phyloP scores from a whole-genome alignment of 352 stramenopile genomes.

The Phytophthora idaei region DNA sequence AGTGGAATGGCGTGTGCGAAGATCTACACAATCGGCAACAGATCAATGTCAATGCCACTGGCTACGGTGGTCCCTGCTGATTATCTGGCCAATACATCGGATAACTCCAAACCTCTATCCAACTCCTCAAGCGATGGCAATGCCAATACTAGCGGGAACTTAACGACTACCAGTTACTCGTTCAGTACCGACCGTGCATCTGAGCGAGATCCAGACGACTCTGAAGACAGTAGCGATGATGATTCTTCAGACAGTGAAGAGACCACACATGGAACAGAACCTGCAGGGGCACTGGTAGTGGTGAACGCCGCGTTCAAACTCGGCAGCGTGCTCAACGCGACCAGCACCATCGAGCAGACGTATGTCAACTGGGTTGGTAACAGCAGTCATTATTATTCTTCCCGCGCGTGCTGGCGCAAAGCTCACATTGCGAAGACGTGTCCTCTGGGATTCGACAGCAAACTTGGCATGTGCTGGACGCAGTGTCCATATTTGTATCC shows the following conservation, averaged over 20 bases:
- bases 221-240: slow-evolving; percentile 9
- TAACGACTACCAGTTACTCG: not conserved
- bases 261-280: not conserved
- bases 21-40: slow-evolving; percentile 9
- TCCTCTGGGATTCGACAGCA: slow-evolving; percentile 35
- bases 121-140: slow-evolving; percentile 4
- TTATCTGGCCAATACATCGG: not conserved
- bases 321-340: slow-evolving; percentile 33
- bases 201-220: slow-evolving; percentile 10
- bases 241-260: slow-evolving; percentile 9
- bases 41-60: slow-evolving; percentile 1
- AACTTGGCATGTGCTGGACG: slow-evolving; percentile 41
- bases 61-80: slow-evolving; percentile 1
- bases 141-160: not conserved
- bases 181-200: not conserved
- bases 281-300: not conserved
- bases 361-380: slow-evolving; percentile 43
- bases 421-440: slow-evolving; percentile 43
- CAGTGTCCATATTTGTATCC: slow-evolving; percentile 53
- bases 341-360: slow-evolving; percentile 35
- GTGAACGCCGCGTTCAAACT: slow-evolving; percentile 27
- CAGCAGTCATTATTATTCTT: slow-evolving; percentile 11
- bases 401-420: slow-evolving; percentile 42
- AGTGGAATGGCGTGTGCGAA: not conserved
- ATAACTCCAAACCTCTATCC: not conserved